Evolutionary conservation across 2,329 filamentous ascomycete genomes (phyloP).

Genomic region (Coniochaeta hoffmannii): DNA sequence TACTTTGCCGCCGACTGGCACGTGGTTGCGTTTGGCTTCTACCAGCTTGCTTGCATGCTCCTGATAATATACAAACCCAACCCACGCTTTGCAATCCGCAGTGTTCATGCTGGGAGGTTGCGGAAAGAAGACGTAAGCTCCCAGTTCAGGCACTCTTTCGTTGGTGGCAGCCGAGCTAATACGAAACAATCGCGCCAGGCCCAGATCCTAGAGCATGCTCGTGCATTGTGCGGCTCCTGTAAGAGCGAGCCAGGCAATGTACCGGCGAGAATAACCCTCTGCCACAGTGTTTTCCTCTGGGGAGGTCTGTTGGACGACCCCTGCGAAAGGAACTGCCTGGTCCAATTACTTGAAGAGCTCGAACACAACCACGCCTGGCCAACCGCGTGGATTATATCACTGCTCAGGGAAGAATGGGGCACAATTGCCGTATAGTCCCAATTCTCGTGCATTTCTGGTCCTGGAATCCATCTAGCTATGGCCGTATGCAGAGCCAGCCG

Average conservation of each 20-base stretch:
- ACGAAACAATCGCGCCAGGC: neutral
- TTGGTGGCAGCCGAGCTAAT: neutral
- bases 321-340: neutral
- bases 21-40: slow-evolving; percentile 1
- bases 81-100: neutral
- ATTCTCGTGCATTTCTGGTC: too few species aligned
- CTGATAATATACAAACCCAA: slow-evolving; percentile 1
- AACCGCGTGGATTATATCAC: neutral
- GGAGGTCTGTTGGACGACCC: neutral
- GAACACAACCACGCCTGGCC: neutral
- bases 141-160: neutral
- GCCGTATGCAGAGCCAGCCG: neutral
- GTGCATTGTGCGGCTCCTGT: neutral
- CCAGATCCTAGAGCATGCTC: neutral
- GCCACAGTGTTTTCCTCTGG: neutral
- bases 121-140: neutral
- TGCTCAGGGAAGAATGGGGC: neutral
- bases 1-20: slow-evolving; percentile 1
- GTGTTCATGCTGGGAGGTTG: neutral
- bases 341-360: neutral
- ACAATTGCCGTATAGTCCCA: neutral
- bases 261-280: neutral
- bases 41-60: neutral
- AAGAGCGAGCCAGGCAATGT: neutral
- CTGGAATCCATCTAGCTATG: too few species aligned